These are phyloP conservation scores for Entomortierella chlamydospora DNA, from an alignment of 192 early-diverging fungal species.

Conservation along the genomic window DNA sequence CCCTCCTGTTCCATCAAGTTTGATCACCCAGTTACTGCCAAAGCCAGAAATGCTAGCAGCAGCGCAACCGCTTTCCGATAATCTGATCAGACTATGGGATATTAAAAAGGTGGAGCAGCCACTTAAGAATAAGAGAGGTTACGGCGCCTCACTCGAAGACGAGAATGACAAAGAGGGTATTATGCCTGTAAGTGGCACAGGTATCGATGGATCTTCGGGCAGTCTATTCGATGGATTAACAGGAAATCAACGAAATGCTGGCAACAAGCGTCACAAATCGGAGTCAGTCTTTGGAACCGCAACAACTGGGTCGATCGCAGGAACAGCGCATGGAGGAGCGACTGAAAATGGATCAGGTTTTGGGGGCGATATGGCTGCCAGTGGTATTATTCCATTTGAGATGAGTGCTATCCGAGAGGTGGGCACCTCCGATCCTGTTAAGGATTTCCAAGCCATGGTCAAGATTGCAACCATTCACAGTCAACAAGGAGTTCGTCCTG, in stretches of 20 bases:
- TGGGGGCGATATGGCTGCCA: constrained; percentile 37
- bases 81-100: constrained; percentile 62
- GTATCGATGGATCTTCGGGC: constrained; percentile 10
- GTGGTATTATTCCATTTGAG: constrained; percentile 45
- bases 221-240: constrained; percentile 31
- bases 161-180: constrained; percentile 31
- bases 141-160: constrained; percentile 32
- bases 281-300: constrained; percentile 44
- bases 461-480: constrained; percentile 50
- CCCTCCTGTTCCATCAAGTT: constrained; percentile 58
- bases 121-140: constrained; percentile 27
- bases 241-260: background rate
- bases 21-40: constrained; percentile 62
- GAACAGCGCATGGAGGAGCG: constrained; percentile 5
- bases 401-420: constrained; percentile 59
- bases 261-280: constrained; percentile 38
- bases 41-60: constrained; percentile 55
- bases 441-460: constrained; percentile 72
- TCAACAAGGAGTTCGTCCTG: constrained; percentile 64
- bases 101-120: constrained; percentile 64
- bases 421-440: constrained; percentile 66
- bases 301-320: constrained; percentile 19
- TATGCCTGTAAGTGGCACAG: constrained; percentile 4
- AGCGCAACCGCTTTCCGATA: constrained; percentile 53
- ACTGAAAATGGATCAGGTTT: constrained; percentile 7